Conservation (phyloP, 2,329 filamentous ascomycete species). For the Colletotrichum somersetense region DNA sequence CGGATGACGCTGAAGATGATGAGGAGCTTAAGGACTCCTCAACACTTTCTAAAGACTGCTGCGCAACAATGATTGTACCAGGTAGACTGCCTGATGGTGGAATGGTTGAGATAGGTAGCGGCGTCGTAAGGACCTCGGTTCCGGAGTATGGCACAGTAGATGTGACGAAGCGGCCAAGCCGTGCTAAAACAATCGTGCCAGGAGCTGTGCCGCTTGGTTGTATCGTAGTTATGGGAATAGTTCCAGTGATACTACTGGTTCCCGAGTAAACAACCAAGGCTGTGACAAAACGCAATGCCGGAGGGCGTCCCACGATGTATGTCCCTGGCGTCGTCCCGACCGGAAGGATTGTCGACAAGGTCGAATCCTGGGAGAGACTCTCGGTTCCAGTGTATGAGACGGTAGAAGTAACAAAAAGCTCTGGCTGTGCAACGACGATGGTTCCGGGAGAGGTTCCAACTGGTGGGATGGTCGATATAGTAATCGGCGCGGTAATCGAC, state of each 20-base stretch:
- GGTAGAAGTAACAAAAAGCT: slow-evolving; percentile 7
- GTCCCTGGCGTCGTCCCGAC: slow-evolving; percentile 27
- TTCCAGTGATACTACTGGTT: neutral
- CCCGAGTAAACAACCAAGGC: slow-evolving; percentile 8
- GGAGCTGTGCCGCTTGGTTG: slow-evolving; percentile 12
- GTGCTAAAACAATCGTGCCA: slow-evolving; percentile 29
- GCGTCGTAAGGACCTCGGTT: neutral
- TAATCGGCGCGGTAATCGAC: slow-evolving; percentile 9
- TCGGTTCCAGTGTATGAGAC: slow-evolving; percentile 5
- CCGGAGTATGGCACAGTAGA: slow-evolving; percentile 9
- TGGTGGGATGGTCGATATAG: slow-evolving; percentile 24
- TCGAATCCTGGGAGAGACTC: slow-evolving; percentile 4
- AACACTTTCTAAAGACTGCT: neutral
- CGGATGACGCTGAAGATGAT: neutral
- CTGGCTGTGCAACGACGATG: slow-evolving; percentile 15
- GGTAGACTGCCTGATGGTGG: slow-evolving; percentile 4
- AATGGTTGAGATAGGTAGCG: slow-evolving; percentile 9
- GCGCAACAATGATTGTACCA: slow-evolving; percentile 9
- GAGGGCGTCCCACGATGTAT: slow-evolving; percentile 16
- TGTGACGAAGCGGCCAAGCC: slow-evolving; percentile 3
- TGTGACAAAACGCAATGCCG: neutral
- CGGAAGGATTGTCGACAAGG: slow-evolving; percentile 17
- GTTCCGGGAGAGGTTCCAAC: slow-evolving; percentile 29
- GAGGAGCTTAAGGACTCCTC: neutral
- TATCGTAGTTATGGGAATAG: slow-evolving; percentile 24